Conservation (phyloP, 257 asterid species). For the Nicotiana knightiana region DNA sequence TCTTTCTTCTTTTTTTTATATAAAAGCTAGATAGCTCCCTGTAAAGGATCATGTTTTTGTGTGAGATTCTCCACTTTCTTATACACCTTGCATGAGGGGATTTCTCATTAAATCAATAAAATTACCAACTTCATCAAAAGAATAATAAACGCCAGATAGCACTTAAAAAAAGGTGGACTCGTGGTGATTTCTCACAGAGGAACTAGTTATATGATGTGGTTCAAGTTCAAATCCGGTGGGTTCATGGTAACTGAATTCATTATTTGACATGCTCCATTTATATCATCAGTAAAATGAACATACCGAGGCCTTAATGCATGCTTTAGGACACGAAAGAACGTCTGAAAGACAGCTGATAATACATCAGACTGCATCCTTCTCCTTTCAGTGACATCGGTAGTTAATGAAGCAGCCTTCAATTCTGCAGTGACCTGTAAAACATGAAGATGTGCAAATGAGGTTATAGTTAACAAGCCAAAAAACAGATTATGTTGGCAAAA, state of each 20-base stretch:
- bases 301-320: conserved; percentile 51
- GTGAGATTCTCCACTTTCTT: background rate
- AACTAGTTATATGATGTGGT: background rate
- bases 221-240: background rate
- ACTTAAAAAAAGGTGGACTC: background rate
- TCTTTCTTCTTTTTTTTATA: background rate
- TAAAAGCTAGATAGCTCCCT: background rate
- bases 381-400: conserved; percentile 73
- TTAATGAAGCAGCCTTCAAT: conserved; percentile 69
- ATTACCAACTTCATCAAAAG: background rate
- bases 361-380: conserved; percentile 78
- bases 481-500: conserved; percentile 3
- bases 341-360: conserved; percentile 71
- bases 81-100: background rate
- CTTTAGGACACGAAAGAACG: conserved; percentile 76
- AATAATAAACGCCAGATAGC: background rate
- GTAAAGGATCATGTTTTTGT: background rate
- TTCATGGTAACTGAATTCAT: background rate
- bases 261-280: background rate
- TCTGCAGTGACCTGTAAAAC: conserved; percentile 74
- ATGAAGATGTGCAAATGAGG: conserved; percentile 12
- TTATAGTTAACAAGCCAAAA: conserved; percentile 4
- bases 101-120: background rate
- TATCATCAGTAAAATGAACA: conserved; percentile 14
- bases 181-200: background rate